A percentile compares a stretch with the other conserved stretches of the same genome.
Evolutionary conservation across 1,284 basidiomycete species (phyloP).

Genomic region (Abortiporus biennis): DNA sequence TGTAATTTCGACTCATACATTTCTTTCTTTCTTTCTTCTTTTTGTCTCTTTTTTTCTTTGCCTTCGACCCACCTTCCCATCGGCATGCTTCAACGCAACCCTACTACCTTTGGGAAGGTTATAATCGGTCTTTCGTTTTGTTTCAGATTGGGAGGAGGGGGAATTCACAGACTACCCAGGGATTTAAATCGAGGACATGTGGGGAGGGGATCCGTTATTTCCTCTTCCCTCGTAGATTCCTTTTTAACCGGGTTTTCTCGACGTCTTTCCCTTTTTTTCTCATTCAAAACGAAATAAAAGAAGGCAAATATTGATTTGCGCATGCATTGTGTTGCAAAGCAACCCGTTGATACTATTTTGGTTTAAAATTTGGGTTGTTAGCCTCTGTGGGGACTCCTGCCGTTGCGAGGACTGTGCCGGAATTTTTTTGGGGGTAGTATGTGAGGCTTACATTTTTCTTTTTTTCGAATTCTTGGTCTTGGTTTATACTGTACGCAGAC

Average conservation of each 20-base stretch:
- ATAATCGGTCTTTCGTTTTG: background rate
- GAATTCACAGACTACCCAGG: too few relatives aligned
- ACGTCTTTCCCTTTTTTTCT: too few relatives aligned
- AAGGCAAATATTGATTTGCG: background rate
- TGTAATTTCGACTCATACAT: too few relatives aligned
- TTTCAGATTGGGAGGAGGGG: background rate
- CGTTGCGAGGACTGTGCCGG: conserved; percentile 63
- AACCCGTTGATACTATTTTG: conserved; percentile 21
- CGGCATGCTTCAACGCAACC: background rate
- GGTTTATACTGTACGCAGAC: too few relatives aligned
- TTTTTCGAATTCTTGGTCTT: background rate
- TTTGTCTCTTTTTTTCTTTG: background rate
- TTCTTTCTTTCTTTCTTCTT: background rate
- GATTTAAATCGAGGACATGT: too few relatives aligned
- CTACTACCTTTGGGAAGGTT: background rate
- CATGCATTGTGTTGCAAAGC: conserved; percentile 1
- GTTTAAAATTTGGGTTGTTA: conserved; percentile 27
- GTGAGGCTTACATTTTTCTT: conserved; percentile 51
- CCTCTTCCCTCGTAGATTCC: too few relatives aligned
- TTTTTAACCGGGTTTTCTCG: background rate
- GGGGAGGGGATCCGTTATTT: too few relatives aligned
- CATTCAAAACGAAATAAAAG: background rate
- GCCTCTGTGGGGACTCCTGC: conserved; percentile 72
- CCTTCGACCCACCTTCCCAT: background rate
- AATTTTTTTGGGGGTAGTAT: conserved; percentile 59